Conservation (phyloP, 371 early-diverging fungal species). For the Actinomortierella ambigua region DNA sequence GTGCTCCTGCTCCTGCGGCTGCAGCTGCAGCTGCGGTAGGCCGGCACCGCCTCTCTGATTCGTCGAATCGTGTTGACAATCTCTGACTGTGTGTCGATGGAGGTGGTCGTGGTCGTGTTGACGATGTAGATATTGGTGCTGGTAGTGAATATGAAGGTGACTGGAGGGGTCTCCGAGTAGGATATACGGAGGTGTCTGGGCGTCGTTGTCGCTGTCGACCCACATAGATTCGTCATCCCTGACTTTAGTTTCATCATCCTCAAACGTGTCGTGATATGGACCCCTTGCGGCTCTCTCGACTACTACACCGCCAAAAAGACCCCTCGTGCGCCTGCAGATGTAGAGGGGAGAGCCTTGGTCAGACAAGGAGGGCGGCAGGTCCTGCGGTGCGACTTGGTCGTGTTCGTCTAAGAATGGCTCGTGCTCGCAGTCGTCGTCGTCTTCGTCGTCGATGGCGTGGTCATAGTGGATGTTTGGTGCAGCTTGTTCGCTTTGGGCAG, state of each 20-base stretch:
- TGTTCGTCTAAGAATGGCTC: background rate
- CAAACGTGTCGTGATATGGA: background rate
- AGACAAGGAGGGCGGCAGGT: background rate
- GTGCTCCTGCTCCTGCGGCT: conserved; percentile 12
- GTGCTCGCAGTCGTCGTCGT: conserved; percentile 8
- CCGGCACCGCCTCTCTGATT: too few species aligned
- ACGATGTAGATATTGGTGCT: background rate
- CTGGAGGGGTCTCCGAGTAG: background rate
- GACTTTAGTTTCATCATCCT: background rate
- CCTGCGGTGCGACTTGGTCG: background rate
- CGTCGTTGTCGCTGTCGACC: background rate
- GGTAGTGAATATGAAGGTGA: background rate
- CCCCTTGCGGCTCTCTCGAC: background rate
- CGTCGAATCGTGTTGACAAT: too few species aligned
- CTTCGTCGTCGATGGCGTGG: conserved; percentile 3
- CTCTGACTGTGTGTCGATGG: too few species aligned
- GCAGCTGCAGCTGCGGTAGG: conserved; percentile 6
- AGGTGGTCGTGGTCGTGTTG: background rate
- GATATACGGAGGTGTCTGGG: background rate
- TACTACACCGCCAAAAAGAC: background rate
- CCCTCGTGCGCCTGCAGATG: background rate
- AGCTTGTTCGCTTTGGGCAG: too few species aligned
- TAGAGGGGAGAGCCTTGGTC: conserved; percentile 2
- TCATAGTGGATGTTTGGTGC: background rate
- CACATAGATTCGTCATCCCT: background rate